Evolutionary conservation across 768 basidiomycete species (phyloP).

Genomic region (Porpolomopsis calyptriformis): DNA sequence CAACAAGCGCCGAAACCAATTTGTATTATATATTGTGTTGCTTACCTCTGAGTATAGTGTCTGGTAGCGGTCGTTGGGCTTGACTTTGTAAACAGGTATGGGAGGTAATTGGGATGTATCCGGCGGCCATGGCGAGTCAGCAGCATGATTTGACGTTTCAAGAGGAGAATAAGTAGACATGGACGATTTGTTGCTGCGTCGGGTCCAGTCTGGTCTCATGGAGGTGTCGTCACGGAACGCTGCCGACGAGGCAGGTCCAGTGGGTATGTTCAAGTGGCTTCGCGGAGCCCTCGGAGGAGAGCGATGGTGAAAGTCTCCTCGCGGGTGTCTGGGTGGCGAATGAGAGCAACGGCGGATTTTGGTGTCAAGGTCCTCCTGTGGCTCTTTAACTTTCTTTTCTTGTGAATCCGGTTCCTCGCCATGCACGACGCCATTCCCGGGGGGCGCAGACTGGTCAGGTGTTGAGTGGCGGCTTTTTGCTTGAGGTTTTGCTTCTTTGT

Average conservation of each 20-base stretch:
- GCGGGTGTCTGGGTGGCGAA: slow-evolving; percentile 18
- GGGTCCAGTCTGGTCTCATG: slow-evolving; percentile 7
- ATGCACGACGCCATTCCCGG: background rate
- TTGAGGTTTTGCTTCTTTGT: no score
- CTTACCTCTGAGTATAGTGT: slow-evolving; percentile 4
- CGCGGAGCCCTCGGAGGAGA: slow-evolving; percentile 34
- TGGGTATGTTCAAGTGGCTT: background rate
- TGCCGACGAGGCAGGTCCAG: background rate
- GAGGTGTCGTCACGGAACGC: background rate
- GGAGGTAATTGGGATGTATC: no score
- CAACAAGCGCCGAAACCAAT: background rate
- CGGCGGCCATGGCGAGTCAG: no score
- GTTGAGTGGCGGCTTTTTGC: no score
- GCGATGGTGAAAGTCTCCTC: slow-evolving; percentile 12
- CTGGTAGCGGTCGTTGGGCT: slow-evolving; percentile 19
- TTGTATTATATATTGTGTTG: background rate
- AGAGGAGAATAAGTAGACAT: background rate
- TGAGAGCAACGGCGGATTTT: slow-evolving; percentile 15
- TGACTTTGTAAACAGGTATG: slow-evolving; percentile 21
- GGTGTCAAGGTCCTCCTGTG: slow-evolving; percentile 11
- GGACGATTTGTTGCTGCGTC: background rate
- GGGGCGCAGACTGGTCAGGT: no score
- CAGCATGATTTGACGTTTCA: background rate
- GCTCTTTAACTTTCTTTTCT: slow-evolving; percentile 8
- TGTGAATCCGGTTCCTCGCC: background rate